Evolutionary conservation across 1,284 basidiomycete species (phyloP), one percentile per base, ranked within the genome.

Genomic region (Moesziomyces sp.): DNA sequence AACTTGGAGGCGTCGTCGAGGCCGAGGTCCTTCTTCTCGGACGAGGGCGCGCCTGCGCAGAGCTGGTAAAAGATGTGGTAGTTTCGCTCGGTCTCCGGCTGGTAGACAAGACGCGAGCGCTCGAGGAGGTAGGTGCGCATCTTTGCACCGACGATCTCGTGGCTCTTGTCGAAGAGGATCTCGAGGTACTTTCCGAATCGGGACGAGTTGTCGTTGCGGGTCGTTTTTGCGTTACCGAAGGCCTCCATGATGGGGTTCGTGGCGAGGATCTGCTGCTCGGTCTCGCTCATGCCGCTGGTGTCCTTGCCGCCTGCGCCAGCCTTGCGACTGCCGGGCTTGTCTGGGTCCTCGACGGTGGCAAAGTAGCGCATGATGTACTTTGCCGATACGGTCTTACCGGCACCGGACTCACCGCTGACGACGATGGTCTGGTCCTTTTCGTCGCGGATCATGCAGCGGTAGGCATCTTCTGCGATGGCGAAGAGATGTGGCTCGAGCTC

Each of bases 61-160:
- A 99, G 87, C 85, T 99, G 97, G 86, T 99, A 99, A 87, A 99
- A 99, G 82, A 99, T 97, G 86, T 99, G 97, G 85, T 99, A 99
- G 85, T 99, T 99, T 61, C 97, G 91, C 86, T 99, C 97, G 38
- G 79, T 61, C 75, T 93, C 88, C 18, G 97, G 95, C 85, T 99
- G 97, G 85, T 97, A 98, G 58, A 97, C 95, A 72, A 99, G 91
- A 74, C 97, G 91, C 43, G 95, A 97, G 35, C 97, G 92, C 84
- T 99, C 97, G 57, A 99, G 88, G 23, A 99, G 90, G 86, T 99
- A 99, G 47, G 97, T 99, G 71, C 97, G 91, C 81, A 99, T 98
- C 44, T 94, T 91, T 14, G 97, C 97, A 40, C 97, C 97, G 60
- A 98, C 94, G 72, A 99, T 99, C 81, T 95, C 93, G 86, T 97